phyloP scores from a whole-genome alignment of 2,329 filamentous ascomycete genomes.

The Phialocephala subalpina region DNA sequence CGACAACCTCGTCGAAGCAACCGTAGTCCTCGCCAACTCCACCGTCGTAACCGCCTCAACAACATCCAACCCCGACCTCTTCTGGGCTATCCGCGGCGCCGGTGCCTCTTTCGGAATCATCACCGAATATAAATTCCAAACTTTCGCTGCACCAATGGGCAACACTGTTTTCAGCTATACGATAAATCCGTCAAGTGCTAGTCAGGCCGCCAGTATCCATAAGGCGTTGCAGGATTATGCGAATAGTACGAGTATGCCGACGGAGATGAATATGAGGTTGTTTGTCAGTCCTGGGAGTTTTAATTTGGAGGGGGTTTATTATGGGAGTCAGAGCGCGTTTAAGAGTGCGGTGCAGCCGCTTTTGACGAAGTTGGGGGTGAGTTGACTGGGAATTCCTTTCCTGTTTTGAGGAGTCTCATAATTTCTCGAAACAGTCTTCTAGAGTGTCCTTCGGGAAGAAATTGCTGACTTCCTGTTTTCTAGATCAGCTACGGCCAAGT shows the following conservation, averaged over 20 bases:
- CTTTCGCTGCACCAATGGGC: conserved; percentile 57
- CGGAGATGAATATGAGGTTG: conserved; percentile 32
- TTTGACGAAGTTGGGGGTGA: conserved; percentile 18
- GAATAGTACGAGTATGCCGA: conserved; percentile 27
- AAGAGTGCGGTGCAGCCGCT: conserved; percentile 24
- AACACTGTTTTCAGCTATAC: conserved; percentile 28
- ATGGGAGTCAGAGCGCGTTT: conserved; percentile 27
- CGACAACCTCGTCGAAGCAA: conserved; percentile 29
- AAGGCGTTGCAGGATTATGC: conserved; percentile 28
- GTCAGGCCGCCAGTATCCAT: conserved; percentile 17
- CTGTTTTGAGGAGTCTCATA: too few relatives aligned
- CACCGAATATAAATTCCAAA: conserved; percentile 47
- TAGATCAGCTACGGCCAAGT: conserved; percentile 16
- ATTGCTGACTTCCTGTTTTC: too few relatives aligned
- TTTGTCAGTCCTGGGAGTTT: conserved; percentile 20
- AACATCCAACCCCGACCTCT: conserved; percentile 52
- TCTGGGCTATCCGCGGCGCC: conserved; percentile 51
- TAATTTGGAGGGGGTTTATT: conserved; percentile 27
- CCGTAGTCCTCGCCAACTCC: conserved; percentile 29
- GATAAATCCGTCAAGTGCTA: conserved; percentile 11
- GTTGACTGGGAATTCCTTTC: too few relatives aligned
- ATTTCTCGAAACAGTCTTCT: too few relatives aligned
- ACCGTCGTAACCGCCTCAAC: conserved; percentile 48
- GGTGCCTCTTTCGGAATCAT: conserved; percentile 46
- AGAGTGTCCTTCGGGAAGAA: too few relatives aligned